Percentiles rank a stretch among this genome's conserved stretches.
phyloP scores from a whole-genome alignment of 2,329 filamentous ascomycete species.

The Colletotrichum musae region DNA sequence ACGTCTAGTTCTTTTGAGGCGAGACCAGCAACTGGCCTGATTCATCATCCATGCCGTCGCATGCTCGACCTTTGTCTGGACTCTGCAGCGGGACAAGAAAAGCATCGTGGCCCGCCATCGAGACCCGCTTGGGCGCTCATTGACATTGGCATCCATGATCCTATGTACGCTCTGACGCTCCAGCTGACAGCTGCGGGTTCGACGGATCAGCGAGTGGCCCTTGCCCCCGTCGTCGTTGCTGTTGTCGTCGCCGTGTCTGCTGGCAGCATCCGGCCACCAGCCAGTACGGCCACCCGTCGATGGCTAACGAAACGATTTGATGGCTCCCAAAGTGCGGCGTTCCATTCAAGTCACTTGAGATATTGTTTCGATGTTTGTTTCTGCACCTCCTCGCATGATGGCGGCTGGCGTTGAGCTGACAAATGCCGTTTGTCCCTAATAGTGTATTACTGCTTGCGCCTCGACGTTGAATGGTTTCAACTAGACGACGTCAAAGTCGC shows the following conservation, averaged over 20 bases:
- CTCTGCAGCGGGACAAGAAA: conserved; percentile 2
- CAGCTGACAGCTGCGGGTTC: conserved; percentile 4
- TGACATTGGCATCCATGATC: not conserved
- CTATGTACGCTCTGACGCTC: not conserved
- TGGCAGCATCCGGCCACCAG: too few relatives aligned
- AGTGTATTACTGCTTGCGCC: too few relatives aligned
- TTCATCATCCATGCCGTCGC: conserved; percentile 20
- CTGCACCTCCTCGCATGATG: too few relatives aligned
- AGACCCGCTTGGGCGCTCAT: not conserved
- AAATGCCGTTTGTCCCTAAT: too few relatives aligned
- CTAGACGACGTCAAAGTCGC: too few relatives aligned
- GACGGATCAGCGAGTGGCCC: not conserved
- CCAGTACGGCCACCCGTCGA: not conserved
- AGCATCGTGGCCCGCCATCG: conserved; percentile 4
- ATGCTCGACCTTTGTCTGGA: not conserved
- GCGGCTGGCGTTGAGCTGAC: too few relatives aligned
- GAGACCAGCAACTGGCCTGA: not conserved
- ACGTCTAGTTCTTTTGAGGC: not conserved
- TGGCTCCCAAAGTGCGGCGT: too few relatives aligned
- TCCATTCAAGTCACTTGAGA: too few relatives aligned
- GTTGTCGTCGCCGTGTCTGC: not conserved
- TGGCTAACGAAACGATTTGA: too few relatives aligned
- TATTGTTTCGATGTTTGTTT: too few relatives aligned
- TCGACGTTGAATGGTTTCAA: too few relatives aligned
- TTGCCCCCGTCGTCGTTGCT: not conserved